phyloP scores from a whole-genome alignment of 2,329 filamentous ascomycete species.

The Diaporthe sp. region DNA sequence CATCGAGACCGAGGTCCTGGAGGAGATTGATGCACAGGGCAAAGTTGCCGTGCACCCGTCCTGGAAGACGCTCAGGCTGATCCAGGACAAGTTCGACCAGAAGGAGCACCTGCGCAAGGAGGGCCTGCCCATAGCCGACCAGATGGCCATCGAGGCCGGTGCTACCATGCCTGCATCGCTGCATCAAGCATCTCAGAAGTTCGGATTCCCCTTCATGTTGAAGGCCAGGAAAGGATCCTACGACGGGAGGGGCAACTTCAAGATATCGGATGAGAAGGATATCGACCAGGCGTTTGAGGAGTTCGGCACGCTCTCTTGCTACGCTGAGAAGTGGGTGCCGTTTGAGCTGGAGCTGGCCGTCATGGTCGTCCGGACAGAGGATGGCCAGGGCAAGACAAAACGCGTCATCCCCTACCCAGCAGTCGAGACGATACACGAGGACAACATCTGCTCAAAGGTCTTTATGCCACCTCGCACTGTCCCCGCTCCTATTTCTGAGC shows the following conservation, averaged over 20 bases:
- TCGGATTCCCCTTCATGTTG: constrained; percentile 91
- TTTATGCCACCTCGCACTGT: constrained; percentile 87
- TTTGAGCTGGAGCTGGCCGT: constrained; percentile 92
- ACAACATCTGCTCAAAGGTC: constrained; percentile 94
- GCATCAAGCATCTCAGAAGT: constrained; percentile 70
- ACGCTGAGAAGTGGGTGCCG: constrained; percentile 90
- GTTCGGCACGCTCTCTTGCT: constrained; percentile 80
- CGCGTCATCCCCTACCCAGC: constrained; percentile 82
- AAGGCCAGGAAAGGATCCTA: constrained; percentile 93
- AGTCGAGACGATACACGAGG: constrained; percentile 95
- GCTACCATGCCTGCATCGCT: constrained; percentile 73
- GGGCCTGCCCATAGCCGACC: constrained; percentile 80
- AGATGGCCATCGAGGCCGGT: constrained; percentile 71
- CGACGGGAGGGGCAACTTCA: constrained; percentile 83
- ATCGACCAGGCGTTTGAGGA: constrained; percentile 76
- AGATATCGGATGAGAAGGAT: constrained; percentile 60
- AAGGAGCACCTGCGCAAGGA: constrained; percentile 82
- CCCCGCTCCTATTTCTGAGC: constrained; percentile 68
- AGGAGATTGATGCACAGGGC: constrained; percentile 80
- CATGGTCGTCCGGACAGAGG: constrained; percentile 93
- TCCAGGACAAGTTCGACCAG: constrained; percentile 94
- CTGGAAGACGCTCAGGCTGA: constrained; percentile 87
- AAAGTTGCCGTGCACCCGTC: constrained; percentile 80
- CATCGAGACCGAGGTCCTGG: constrained; percentile 89
- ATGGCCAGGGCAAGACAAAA: constrained; percentile 66